Evolutionary conservation across 2,329 filamentous ascomycete species (phyloP).

Genomic region (Coniochaeta hoffmannii): DNA sequence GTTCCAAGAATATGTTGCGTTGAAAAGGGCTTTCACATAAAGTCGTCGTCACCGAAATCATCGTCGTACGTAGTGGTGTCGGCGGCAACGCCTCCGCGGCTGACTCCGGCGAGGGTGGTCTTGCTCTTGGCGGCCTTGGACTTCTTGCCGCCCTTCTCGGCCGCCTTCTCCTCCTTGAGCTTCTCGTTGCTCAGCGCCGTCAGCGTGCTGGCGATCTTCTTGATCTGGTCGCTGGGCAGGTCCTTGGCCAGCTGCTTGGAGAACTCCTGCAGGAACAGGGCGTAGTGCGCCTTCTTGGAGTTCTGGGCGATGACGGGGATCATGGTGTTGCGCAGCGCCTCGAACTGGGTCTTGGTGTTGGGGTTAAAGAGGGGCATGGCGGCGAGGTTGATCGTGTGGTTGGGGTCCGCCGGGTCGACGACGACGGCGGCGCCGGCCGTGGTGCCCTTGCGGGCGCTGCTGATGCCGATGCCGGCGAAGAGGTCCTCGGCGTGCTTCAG

Average conservation of each 20-base stretch:
- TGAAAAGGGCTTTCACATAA: conserved; percentile 1
- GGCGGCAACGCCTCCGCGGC: conserved; percentile 49
- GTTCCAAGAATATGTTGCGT: conserved; percentile 1
- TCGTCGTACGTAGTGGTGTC: conserved; percentile 73
- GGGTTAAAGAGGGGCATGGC: conserved; percentile 83
- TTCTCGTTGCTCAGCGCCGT: conserved; percentile 96
- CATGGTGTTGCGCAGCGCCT: conserved; percentile 69
- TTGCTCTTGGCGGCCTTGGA: conserved; percentile 95
- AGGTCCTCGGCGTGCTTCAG: conserved; percentile 86
- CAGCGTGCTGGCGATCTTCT: conserved; percentile 83
- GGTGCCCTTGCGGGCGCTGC: conserved; percentile 63
- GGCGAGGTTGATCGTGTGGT: conserved; percentile 72
- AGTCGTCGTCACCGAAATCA: conserved; percentile 76
- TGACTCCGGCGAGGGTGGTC: conserved; percentile 62
- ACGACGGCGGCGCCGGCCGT: conserved; percentile 58
- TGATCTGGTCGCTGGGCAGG: conserved; percentile 85
- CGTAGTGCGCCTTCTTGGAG: conserved; percentile 83
- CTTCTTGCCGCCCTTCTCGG: conserved; percentile 95
- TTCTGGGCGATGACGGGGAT: conserved; percentile 68
- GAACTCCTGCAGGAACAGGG: conserved; percentile 86
- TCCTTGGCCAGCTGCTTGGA: conserved; percentile 81
- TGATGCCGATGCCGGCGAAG: conserved; percentile 70
- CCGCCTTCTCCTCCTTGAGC: conserved; percentile 95
- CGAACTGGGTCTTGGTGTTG: conserved; percentile 78
- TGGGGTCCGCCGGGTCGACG: conserved; percentile 66